Conservation (phyloP, 2,329 filamentous ascomycete genomes). For the Xylariales sp. region DNA sequence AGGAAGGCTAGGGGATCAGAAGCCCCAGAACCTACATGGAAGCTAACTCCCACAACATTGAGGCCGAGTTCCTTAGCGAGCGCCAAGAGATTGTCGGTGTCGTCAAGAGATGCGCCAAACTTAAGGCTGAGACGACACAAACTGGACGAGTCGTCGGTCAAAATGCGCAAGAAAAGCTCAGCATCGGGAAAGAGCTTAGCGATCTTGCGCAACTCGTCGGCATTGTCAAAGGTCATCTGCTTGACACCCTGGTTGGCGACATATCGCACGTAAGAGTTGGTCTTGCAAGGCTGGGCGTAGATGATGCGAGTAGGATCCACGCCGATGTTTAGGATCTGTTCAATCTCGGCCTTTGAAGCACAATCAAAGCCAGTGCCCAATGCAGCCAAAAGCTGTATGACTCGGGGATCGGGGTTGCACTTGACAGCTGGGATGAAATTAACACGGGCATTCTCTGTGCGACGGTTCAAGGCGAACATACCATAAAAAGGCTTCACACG, state of each 20-base stretch:
- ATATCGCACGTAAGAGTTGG: constrained; percentile 93
- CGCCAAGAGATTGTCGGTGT: constrained; percentile 69
- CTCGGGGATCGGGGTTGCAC: constrained; percentile 91
- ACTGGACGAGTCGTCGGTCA: constrained; percentile 92
- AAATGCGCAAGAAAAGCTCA: constrained; percentile 88
- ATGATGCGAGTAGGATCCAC: constrained; percentile 89
- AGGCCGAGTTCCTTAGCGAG: constrained; percentile 78
- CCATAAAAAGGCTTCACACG: constrained; percentile 96
- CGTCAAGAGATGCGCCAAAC: constrained; percentile 87
- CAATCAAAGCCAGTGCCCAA: constrained; percentile 97
- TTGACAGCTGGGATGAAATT: constrained; percentile 70
- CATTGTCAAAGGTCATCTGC: constrained; percentile 99
- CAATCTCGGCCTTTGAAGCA: constrained; percentile 95
- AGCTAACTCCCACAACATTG: constrained; percentile 92
- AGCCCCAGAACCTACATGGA: constrained; percentile 95
- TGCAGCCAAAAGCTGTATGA: constrained; percentile 80
- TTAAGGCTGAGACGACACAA: constrained; percentile 95
- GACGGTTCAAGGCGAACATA: too few relatives aligned
- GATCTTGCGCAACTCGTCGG: constrained; percentile 96
- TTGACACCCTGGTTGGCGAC: constrained; percentile 80
- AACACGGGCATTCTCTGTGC: background rate
- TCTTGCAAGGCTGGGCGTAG: constrained; percentile 99
- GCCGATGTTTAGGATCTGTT: constrained; percentile 79
- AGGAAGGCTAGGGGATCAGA: constrained; percentile 89
- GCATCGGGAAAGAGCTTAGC: constrained; percentile 85